Conservation (phyloP, 129 eudicot genomes). For the Oenanthe sinensis region DNA sequence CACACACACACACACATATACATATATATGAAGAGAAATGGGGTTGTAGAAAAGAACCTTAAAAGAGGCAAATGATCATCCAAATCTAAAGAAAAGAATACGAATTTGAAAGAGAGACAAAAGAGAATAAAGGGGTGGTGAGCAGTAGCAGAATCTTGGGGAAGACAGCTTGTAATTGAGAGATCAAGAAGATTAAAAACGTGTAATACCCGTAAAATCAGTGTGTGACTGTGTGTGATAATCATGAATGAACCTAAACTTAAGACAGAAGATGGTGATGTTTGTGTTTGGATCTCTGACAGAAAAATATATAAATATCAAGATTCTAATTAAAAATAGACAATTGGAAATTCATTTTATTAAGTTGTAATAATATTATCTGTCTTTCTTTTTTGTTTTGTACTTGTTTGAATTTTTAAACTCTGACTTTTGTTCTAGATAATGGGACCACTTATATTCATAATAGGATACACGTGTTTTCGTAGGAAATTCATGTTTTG, state of each 20-base stretch:
- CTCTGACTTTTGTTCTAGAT: slow-evolving; percentile 5
- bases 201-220: background rate
- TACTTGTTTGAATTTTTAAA: background rate
- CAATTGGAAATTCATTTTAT: background rate
- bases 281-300: slow-evolving; percentile 6
- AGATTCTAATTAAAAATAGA: background rate
- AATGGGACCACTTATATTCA: background rate
- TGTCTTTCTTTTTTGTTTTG: background rate
- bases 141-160: background rate
- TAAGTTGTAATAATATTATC: background rate
- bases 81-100: background rate
- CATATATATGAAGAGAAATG: background rate
- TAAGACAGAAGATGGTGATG: background rate
- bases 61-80: background rate
- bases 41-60: slow-evolving; percentile 2
- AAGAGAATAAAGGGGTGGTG: background rate
- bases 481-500: background rate
- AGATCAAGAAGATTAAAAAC: background rate
- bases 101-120: background rate
- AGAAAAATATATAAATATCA: background rate
- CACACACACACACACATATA: background rate
- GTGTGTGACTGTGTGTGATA: background rate
- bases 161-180: background rate
- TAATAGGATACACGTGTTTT: slow-evolving; percentile 1
- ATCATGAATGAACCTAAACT: background rate